Evolutionary conservation across 2,329 filamentous ascomycete genomes (phyloP).

Genomic region (Pestalotiopsis sp.): DNA sequence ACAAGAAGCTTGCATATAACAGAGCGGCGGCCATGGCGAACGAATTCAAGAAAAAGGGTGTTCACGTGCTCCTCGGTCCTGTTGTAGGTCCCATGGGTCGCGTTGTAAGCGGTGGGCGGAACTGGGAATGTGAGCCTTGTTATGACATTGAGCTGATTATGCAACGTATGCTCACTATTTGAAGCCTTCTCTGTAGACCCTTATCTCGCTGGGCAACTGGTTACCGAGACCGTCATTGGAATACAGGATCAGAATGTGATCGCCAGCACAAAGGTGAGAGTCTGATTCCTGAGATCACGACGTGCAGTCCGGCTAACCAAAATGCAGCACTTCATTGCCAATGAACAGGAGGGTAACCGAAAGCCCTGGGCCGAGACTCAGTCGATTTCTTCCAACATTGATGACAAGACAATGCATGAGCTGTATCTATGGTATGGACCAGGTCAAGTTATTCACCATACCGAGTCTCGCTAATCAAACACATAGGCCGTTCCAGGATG

Average conservation of each 20-base stretch:
- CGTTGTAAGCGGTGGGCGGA: slow-evolving; percentile 53
- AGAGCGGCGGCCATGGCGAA: slow-evolving; percentile 67
- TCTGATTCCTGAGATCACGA: slow-evolving; percentile 20
- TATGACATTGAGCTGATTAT: neutral
- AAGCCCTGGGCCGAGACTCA: slow-evolving; percentile 60
- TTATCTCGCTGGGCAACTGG: slow-evolving; percentile 55
- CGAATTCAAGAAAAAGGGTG: slow-evolving; percentile 67
- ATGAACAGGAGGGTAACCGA: slow-evolving; percentile 70
- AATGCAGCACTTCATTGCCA: slow-evolving; percentile 60
- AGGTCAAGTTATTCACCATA: neutral
- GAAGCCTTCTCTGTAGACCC: slow-evolving; percentile 46
- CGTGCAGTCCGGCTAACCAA: slow-evolving; percentile 53
- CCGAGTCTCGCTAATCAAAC: slow-evolving; percentile 27
- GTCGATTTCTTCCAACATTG: slow-evolving; percentile 45
- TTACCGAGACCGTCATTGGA: slow-evolving; percentile 52
- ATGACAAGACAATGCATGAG: slow-evolving; percentile 58
- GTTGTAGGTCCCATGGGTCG: slow-evolving; percentile 59
- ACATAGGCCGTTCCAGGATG: slow-evolving; percentile 59
- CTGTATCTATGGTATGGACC: slow-evolving; percentile 52
- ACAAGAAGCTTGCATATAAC: slow-evolving; percentile 62
- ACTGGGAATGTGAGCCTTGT: slow-evolving; percentile 44
- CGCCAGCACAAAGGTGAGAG: slow-evolving; percentile 20
- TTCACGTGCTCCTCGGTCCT: slow-evolving; percentile 72
- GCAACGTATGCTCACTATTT: neutral
- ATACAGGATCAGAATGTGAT: slow-evolving; percentile 36